Base-by-base conservation (phyloP, 176 grass and related monocot genomes). In the Cymbopogon citratus region DNA sequence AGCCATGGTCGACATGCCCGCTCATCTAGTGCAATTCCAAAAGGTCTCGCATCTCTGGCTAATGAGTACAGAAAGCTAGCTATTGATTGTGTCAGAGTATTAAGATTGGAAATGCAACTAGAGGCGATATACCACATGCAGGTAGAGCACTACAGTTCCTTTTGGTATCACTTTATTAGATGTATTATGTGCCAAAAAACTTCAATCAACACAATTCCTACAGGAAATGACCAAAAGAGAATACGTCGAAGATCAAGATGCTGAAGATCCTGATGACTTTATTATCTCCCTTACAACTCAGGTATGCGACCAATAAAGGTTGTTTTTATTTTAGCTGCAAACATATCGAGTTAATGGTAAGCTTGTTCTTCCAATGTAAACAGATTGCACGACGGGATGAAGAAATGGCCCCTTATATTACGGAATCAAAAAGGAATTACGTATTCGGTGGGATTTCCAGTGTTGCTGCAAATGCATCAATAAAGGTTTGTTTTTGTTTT, bases 251-350 rank as follows among this genome's bases (percentile, higher is more conserved):
- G 95, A 98, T 88, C 92, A 98, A 87, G 95, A 95, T 88, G 95
- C 95, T 88, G 95, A 98, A 77, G 95, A 98, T 75, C 95, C 95
- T 79, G 95, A 98, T 93, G 95, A 98, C 74, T 98, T 95, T 48
- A 92, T 98, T 76, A 95, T 98, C 84, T 98, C 95, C 75, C 95
- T 98, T 52, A 95, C 90, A 86, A 86, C 95, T 76, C 87, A 91
- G 88, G 95, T 98, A 81, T 64, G 35, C 44, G 31, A 76, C 36
- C 35, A 35, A 35, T 34, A 61, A 38, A 81, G 34, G 8, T 66
- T 64, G 19, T 33, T 83, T 27, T 44, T 66, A 19, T 62, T 62
- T 71, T 54, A 38, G 5, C 78, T 59, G 19, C 52, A n/a, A 56
- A 56, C 7, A 1, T n/a, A 69, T 81, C 0, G 7, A 82, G 31